Percentiles rank a stretch among this genome's conserved stretches.
Evolutionary conservation across 2,329 filamentous ascomycete species (phyloP).

Genomic region (Hymenoscyphus scutula): DNA sequence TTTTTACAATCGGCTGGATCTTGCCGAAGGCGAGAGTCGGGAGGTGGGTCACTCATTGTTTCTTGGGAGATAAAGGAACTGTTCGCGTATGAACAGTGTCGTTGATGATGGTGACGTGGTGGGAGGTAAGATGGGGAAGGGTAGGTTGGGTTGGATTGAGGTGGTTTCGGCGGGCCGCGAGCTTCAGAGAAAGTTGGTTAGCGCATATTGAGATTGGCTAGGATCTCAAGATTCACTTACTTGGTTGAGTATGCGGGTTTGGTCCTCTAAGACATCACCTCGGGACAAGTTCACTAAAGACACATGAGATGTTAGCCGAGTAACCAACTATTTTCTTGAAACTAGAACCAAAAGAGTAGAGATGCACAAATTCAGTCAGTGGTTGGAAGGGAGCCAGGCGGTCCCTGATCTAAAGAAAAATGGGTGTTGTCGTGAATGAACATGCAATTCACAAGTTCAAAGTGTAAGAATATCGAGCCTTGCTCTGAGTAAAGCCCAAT

Average conservation of each 20-base stretch:
- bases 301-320: not conserved
- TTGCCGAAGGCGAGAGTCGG: slow-evolving; percentile 4
- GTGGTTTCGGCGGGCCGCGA: not conserved
- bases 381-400: no score
- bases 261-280: not conserved
- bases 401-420: no score
- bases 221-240: not conserved
- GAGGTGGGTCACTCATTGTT: not conserved
- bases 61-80: not conserved
- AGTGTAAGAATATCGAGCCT: no score
- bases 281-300: not conserved
- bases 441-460: no score
- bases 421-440: no score
- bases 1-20: slow-evolving; percentile 7
- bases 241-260: not conserved
- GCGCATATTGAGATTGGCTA: not conserved
- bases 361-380: no score
- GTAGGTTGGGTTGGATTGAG: not conserved
- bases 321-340: no score
- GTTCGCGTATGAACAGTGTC: not conserved
- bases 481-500: no score
- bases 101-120: not conserved
- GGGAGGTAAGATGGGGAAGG: not conserved
- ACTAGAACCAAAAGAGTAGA: no score
- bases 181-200: not conserved